A percentile compares a stretch with the other conserved stretches of the same genome.
These are phyloP conservation scores for Aaosphaeria pasadenensis DNA, from an alignment of 2,329 filamentous ascomycete genomes.

Conservation along the genomic window DNA sequence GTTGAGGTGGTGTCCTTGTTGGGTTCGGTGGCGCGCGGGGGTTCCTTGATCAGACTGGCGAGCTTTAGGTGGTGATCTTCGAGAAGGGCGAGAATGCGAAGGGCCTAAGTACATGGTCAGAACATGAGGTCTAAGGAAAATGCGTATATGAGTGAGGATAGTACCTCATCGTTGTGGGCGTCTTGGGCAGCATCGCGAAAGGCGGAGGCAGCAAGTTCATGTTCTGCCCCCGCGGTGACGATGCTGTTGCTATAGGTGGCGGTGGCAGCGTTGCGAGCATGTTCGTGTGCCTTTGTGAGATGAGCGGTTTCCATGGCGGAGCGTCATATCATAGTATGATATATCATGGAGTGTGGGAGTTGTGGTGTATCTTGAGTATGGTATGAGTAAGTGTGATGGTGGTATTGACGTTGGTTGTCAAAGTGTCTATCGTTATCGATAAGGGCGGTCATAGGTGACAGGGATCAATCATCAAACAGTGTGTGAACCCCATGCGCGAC, in stretches of 20 bases:
- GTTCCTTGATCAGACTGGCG: conserved; percentile 74
- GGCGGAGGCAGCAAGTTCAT: conserved; percentile 82
- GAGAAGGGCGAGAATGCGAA: conserved; percentile 79
- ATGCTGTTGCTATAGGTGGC: conserved; percentile 69
- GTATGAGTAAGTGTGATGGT: too few relatives aligned
- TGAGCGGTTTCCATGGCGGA: conserved; percentile 65
- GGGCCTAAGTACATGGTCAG: conserved; percentile 57
- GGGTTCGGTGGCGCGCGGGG: conserved; percentile 38
- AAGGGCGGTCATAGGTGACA: too few relatives aligned
- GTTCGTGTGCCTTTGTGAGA: conserved; percentile 77
- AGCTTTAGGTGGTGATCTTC: conserved; percentile 85
- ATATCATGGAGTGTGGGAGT: too few relatives aligned
- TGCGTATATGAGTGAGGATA: background rate
- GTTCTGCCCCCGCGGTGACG: conserved; percentile 80
- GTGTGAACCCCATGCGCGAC: too few relatives aligned
- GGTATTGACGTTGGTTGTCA: too few relatives aligned
- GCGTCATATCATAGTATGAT: background rate
- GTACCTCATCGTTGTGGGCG: conserved; percentile 61
- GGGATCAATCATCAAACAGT: too few relatives aligned
- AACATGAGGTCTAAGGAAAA: conserved; percentile 36
- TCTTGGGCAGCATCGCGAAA: conserved; percentile 78
- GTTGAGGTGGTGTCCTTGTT: conserved; percentile 3
- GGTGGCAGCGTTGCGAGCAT: conserved; percentile 78
- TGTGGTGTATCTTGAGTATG: too few relatives aligned
- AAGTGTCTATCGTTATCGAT: too few relatives aligned